phyloP scores from a whole-genome alignment of 1,284 basidiomycete species.

The Golubevia sp. region DNA sequence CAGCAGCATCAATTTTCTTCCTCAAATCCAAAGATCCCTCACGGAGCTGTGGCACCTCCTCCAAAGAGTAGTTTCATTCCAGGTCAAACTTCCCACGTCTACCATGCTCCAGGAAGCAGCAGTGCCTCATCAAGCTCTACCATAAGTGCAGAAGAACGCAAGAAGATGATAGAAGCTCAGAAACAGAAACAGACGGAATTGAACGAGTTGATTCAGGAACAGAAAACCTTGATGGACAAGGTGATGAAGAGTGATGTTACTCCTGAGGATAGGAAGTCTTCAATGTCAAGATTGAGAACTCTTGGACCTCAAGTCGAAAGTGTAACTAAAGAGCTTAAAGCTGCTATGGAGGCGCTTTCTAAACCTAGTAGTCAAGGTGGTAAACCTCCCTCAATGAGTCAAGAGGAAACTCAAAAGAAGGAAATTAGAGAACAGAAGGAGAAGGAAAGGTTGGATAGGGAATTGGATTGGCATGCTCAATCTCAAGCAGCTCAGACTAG shows the following conservation, averaged over 20 bases:
- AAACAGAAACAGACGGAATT: slow-evolving; percentile 39
- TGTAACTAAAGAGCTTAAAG: slow-evolving; percentile 46
- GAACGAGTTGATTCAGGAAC: slow-evolving; percentile 47
- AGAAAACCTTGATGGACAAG: slow-evolving; percentile 39
- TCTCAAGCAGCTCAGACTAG: slow-evolving; percentile 9
- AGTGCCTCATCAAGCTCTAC: slow-evolving; percentile 20
- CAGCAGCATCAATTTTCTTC: slow-evolving; percentile 14
- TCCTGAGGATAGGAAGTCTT: slow-evolving; percentile 44
- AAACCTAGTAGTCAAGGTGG: too few relatives aligned
- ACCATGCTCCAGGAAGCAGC: slow-evolving; percentile 31
- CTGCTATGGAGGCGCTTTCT: slow-evolving; percentile 15
- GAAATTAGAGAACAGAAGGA: slow-evolving; percentile 38
- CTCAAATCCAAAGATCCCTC: slow-evolving; percentile 17
- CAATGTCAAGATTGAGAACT: slow-evolving; percentile 46
- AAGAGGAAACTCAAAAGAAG: slow-evolving; percentile 12
- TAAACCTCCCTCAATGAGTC: too few relatives aligned
- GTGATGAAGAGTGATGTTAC: slow-evolving; percentile 29
- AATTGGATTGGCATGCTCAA: slow-evolving; percentile 40
- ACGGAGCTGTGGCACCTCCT: slow-evolving; percentile 16
- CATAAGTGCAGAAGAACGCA: slow-evolving; percentile 10
- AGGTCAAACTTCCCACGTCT: slow-evolving; percentile 44
- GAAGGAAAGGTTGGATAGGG: slow-evolving; percentile 40
- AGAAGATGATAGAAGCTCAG: slow-evolving; percentile 31
- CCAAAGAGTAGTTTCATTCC: slow-evolving; percentile 37
- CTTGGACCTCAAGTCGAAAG: too few relatives aligned